These are phyloP conservation scores for Cytospora leucostoma DNA, from an alignment of 2,329 filamentous ascomycete species.

Conservation along the genomic window DNA sequence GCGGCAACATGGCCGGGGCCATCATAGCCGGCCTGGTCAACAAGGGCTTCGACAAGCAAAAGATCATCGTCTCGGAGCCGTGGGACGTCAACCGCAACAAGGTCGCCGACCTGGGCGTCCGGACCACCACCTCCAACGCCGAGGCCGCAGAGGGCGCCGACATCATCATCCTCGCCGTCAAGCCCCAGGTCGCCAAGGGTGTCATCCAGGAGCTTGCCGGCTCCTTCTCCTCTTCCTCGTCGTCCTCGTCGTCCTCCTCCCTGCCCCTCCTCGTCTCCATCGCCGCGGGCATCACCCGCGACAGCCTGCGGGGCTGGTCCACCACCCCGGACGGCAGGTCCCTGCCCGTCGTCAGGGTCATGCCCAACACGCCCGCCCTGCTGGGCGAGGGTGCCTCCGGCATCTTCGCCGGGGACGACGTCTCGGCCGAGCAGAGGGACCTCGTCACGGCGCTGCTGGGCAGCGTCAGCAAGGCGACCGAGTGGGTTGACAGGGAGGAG, in stretches of 20 bases:
- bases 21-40: slow-evolving; percentile 52
- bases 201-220: slow-evolving; percentile 50
- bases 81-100: slow-evolving; percentile 56
- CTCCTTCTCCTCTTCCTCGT: slow-evolving; percentile 35
- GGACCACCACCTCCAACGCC: slow-evolving; percentile 48
- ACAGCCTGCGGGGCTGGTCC: slow-evolving; percentile 47
- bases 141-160: slow-evolving; percentile 48
- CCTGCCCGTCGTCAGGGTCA: slow-evolving; percentile 51
- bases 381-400: slow-evolving; percentile 54
- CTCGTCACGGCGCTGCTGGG: slow-evolving; percentile 45
- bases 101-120: slow-evolving; percentile 48
- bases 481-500: slow-evolving; percentile 53
- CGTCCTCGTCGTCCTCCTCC: slow-evolving; percentile 5
- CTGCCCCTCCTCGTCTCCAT: slow-evolving; percentile 52
- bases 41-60: slow-evolving; percentile 43
- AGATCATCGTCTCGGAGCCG: slow-evolving; percentile 51
- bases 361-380: slow-evolving; percentile 55
- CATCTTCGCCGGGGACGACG: slow-evolving; percentile 44
- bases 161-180: slow-evolving; percentile 52
- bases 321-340: slow-evolving; percentile 40
- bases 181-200: slow-evolving; percentile 51
- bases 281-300: slow-evolving; percentile 50
- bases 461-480: slow-evolving; percentile 49
- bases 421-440: slow-evolving; percentile 45
- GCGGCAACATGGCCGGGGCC: slow-evolving; percentile 55